Conservation (phyloP, 2,329 filamentous ascomycete genomes). For the Clarireedia hainanense region DNA sequence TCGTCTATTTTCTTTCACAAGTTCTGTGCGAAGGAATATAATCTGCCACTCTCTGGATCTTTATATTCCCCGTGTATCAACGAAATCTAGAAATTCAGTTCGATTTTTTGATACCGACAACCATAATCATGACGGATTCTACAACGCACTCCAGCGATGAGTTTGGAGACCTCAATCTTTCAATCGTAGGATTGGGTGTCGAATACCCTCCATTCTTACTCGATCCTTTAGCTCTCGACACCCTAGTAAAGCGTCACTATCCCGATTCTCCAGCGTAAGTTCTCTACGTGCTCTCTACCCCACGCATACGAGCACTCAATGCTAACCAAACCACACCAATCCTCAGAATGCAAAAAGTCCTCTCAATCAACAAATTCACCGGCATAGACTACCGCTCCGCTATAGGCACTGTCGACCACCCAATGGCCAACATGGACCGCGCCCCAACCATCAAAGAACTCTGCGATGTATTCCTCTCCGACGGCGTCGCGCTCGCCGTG, state of each 20-base stretch:
- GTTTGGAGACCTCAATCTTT: conserved; percentile 47
- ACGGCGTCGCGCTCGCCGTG: conserved; percentile 51
- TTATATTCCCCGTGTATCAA: no score
- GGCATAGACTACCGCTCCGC: conserved; percentile 57
- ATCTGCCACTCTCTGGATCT: no score
- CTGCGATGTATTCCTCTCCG: conserved; percentile 45
- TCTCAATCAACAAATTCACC: conserved; percentile 55
- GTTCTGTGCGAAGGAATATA: no score
- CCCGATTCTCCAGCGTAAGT: conserved; percentile 52
- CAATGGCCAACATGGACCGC: conserved; percentile 47
- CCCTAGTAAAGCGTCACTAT: conserved; percentile 48
- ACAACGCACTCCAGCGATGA: conserved; percentile 1
- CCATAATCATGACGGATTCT: background rate
- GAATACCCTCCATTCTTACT: conserved; percentile 53
- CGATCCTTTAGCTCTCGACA: conserved; percentile 42
- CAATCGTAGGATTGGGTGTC: conserved; percentile 49
- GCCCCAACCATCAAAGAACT: conserved; percentile 49
- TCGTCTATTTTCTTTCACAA: no score
- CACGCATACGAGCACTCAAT: background rate
- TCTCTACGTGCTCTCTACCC: background rate
- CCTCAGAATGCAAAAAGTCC: conserved; percentile 52
- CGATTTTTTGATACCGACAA: background rate
- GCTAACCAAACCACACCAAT: background rate
- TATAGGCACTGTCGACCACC: conserved; percentile 53
- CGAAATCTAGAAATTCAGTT: background rate